phyloP scores from a whole-genome alignment of 2,329 filamentous ascomycete genomes.

The Colletotrichum horii region DNA sequence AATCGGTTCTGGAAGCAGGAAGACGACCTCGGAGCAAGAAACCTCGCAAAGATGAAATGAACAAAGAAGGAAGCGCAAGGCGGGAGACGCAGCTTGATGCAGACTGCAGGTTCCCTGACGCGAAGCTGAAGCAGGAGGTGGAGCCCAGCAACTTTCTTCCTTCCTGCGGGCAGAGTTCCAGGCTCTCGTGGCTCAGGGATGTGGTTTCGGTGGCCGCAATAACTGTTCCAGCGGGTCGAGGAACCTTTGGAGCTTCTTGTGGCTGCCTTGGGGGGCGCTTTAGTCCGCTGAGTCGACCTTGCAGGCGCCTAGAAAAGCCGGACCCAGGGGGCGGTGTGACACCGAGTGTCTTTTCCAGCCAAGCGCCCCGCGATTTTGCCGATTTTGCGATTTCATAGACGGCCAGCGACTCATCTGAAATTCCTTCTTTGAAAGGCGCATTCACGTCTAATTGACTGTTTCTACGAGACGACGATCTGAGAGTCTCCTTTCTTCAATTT shows the following conservation, averaged over 20 bases:
- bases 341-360: neutral
- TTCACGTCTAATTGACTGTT: neutral
- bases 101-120: constrained; percentile 4
- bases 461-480: neutral
- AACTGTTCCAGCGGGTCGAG: constrained; percentile 7
- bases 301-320: neutral
- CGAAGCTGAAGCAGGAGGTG: constrained; percentile 11
- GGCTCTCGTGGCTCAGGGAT: neutral
- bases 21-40: neutral
- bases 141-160: constrained; percentile 9
- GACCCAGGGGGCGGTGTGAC: constrained; percentile 8
- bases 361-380: constrained; percentile 14
- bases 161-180: neutral
- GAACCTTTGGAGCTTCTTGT: neutral
- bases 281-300: neutral
- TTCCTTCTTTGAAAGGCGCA: neutral
- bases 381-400: neutral
- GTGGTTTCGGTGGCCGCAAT: constrained; percentile 10
- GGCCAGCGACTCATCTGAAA: neutral
- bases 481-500: neutral
- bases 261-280: neutral
- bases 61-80: neutral
- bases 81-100: neutral
- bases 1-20: neutral
- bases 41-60: neutral